phyloP scores from a whole-genome alignment of 1,139 yeast species.

The Zygoascus sp. region DNA sequence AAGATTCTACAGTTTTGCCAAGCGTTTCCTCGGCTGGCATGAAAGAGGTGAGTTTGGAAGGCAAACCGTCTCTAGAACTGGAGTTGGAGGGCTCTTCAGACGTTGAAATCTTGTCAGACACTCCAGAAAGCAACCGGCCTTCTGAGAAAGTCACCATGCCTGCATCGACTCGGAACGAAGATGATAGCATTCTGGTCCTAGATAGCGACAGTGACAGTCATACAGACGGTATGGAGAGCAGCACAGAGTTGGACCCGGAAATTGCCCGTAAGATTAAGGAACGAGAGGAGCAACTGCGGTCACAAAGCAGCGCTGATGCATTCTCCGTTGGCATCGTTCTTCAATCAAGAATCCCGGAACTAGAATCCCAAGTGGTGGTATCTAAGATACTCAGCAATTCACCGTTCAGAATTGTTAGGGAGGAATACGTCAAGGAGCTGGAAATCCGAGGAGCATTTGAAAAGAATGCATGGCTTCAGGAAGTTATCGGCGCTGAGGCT shows the following conservation, averaged over 20 bases:
- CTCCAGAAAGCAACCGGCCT: not conserved
- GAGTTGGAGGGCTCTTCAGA: not conserved
- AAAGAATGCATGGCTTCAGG: constrained; percentile 5
- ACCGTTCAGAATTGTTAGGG: constrained; percentile 14
- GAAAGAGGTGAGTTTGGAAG: not conserved
- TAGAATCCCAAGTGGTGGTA: constrained; percentile 8
- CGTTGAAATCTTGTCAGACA: not conserved
- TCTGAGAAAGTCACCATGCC: not conserved
- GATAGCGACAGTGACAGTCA: constrained; percentile 29
- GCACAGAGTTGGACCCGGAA: constrained; percentile 7
- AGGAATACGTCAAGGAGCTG: constrained; percentile 6
- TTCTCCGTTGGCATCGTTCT: constrained; percentile 13
- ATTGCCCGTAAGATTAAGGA: constrained; percentile 7
- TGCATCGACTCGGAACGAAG: not conserved
- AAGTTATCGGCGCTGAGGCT: constrained; percentile 9
- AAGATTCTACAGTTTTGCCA: not conserved
- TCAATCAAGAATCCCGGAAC: constrained; percentile 4
- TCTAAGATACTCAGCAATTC: constrained; percentile 15
- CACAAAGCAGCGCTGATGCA: constrained; percentile 6
- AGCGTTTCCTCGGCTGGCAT: not conserved
- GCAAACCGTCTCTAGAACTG: not conserved
- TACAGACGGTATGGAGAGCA: constrained; percentile 22
- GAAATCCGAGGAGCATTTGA: constrained; percentile 4
- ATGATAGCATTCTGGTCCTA: constrained; percentile 1
- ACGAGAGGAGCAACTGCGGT: constrained; percentile 5